phyloP scores from a whole-genome alignment of 192 early-diverging fungal species.

The Entrophospora sp. region DNA sequence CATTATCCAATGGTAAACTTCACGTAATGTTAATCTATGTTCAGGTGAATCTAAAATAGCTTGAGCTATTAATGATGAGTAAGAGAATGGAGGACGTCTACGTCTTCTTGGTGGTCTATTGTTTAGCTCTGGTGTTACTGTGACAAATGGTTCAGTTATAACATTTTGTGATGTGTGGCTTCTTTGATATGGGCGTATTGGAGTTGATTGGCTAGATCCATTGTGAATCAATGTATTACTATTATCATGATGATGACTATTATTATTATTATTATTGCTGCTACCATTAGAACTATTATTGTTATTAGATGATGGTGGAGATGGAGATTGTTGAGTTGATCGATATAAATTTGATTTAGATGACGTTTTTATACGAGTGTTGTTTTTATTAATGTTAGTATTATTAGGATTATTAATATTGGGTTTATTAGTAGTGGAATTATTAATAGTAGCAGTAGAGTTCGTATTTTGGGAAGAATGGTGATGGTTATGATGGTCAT shows the following conservation, averaged over 20 bases:
- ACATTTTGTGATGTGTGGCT: constrained; percentile 8
- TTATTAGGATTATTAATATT: background rate
- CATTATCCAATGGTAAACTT: constrained; percentile 78
- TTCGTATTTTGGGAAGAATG: background rate
- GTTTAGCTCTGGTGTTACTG: constrained; percentile 16
- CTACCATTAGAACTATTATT: no score
- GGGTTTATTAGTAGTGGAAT: background rate
- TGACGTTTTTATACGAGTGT: background rate
- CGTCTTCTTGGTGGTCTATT: constrained; percentile 12
- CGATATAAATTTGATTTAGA: background rate
- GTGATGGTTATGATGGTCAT: background rate
- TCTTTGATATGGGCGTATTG: background rate
- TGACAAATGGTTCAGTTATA: constrained; percentile 18
- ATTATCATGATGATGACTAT: background rate
- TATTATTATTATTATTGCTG: no score
- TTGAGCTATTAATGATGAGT: constrained; percentile 73
- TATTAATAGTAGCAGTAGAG: background rate
- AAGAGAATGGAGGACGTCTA: constrained; percentile 58
- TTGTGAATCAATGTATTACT: no score
- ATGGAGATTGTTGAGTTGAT: background rate
- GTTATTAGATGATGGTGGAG: no score
- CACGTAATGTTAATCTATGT: constrained; percentile 67
- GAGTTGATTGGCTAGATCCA: no score
- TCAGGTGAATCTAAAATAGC: constrained; percentile 63
- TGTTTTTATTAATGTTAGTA: background rate